Conservation (phyloP, 1,284 basidiomycete genomes). For the Fomes fomentarius region DNA sequence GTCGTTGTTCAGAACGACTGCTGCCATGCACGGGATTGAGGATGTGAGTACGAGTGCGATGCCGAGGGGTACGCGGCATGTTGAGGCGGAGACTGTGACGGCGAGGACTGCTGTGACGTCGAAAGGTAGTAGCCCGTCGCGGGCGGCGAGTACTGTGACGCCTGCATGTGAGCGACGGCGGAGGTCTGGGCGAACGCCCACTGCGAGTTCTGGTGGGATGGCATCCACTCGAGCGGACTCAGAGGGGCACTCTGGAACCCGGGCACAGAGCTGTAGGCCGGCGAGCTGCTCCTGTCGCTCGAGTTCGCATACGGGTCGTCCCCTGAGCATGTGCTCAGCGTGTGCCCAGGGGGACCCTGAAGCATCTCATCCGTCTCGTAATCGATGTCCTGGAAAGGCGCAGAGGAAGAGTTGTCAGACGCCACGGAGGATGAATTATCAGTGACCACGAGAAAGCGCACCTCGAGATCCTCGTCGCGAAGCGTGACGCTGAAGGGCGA, state of each 20-base stretch:
- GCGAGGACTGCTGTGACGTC: not conserved
- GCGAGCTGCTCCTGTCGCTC: constrained; percentile 23
- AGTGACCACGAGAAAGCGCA: not conserved
- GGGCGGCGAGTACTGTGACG: not conserved
- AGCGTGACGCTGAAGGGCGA: constrained; percentile 17
- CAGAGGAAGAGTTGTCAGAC: not conserved
- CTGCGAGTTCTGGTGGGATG: not conserved
- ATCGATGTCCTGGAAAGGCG: constrained; percentile 11
- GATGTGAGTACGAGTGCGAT: no score
- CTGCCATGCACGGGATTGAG: no score
- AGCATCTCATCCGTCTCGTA: constrained; percentile 18
- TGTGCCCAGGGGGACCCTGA: constrained; percentile 2
- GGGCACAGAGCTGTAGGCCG: constrained; percentile 11
- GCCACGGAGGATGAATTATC: no score
- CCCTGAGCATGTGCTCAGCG: constrained; percentile 22
- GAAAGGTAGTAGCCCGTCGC: not conserved
- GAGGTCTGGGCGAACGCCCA: not conserved
- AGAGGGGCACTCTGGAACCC: constrained; percentile 21
- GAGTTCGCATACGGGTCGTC: constrained; percentile 17
- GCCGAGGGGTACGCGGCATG: no score
- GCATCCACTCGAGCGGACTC: constrained; percentile 19
- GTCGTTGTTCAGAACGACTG: no score
- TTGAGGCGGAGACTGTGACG: not conserved
- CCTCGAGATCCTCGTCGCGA: constrained; percentile 14
- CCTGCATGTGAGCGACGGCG: not conserved